Evolutionary conservation across 129 eudicot species (phyloP).

Genomic region (Chrysanthemum seticuspe): DNA sequence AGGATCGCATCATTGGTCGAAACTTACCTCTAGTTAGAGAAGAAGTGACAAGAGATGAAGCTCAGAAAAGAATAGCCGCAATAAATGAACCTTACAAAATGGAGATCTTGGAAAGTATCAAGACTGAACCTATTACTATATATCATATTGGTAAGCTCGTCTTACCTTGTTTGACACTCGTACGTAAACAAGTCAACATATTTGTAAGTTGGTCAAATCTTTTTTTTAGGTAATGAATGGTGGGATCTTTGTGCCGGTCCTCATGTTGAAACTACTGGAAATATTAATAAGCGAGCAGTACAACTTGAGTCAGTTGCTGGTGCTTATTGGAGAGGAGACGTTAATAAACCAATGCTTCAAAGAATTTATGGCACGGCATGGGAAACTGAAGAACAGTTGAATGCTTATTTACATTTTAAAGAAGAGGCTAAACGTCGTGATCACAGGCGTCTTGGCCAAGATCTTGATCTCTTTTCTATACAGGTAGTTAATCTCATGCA

Average conservation of each 20-base stretch:
- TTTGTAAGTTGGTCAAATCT: not conserved
- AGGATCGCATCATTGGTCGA: slow-evolving; percentile 92
- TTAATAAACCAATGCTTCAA: slow-evolving; percentile 91
- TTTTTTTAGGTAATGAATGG: slow-evolving; percentile 79
- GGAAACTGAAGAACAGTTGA: slow-evolving; percentile 95
- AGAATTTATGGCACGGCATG: slow-evolving; percentile 98
- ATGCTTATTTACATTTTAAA: slow-evolving; percentile 87
- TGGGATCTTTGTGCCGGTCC: slow-evolving; percentile 99
- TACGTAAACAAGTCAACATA: not conserved
- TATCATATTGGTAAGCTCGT: slow-evolving; percentile 78
- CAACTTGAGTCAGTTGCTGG: slow-evolving; percentile 98
- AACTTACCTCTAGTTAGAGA: slow-evolving; percentile 88
- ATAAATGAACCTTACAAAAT: slow-evolving; percentile 93
- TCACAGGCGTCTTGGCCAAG: slow-evolving; percentile 98
- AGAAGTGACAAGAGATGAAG: slow-evolving; percentile 96
- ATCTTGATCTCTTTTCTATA: slow-evolving; percentile 96
- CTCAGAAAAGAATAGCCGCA: slow-evolving; percentile 68
- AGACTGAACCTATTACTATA: slow-evolving; percentile 89
- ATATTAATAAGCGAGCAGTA: slow-evolving; percentile 75
- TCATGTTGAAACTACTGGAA: slow-evolving; percentile 98
- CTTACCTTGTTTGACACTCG: slow-evolving; percentile 1
- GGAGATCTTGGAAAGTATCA: slow-evolving; percentile 81
- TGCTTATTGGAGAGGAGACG: slow-evolving; percentile 99
- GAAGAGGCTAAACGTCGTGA: slow-evolving; percentile 97
- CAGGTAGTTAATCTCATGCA: slow-evolving; percentile 49